Evolutionary conservation across 352 stramenopile genomes (phyloP).

Genomic region (Phytophthora ohioensis): DNA sequence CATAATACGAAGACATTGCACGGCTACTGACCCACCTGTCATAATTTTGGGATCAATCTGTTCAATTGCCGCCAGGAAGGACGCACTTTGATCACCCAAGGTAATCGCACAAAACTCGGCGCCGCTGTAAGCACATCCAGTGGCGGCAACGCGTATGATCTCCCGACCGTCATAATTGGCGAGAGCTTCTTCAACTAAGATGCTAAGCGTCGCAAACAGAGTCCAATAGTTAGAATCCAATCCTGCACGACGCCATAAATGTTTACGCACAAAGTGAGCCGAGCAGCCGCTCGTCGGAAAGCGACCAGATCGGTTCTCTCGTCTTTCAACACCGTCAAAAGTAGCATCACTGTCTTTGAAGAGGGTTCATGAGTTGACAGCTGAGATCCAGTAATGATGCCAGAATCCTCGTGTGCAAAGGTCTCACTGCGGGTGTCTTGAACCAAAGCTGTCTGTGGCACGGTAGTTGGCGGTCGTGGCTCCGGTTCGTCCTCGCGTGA

Average conservation of each 20-base stretch:
- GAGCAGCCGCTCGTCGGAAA: neutral
- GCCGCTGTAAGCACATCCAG: neutral
- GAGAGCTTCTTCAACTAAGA: neutral
- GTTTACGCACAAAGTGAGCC: neutral
- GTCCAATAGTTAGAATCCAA: neutral
- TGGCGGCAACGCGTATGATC: too few species aligned
- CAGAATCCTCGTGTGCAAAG: too few species aligned
- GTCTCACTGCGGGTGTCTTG: neutral
- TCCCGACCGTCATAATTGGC: neutral
- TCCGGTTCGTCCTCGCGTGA: slow-evolving; percentile 17
- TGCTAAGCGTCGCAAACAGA: neutral
- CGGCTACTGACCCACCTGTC: neutral
- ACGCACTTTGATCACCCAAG: neutral
- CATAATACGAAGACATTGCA: too few species aligned
- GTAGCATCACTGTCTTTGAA: neutral
- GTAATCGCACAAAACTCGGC: neutral
- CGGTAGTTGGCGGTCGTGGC: neutral
- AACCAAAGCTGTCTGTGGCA: neutral
- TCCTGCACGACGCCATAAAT: too few species aligned
- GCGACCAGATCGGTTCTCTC: neutral
- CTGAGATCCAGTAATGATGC: too few species aligned
- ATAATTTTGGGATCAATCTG: neutral
- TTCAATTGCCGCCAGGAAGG: neutral
- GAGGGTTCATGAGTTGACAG: neutral
- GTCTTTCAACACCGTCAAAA: neutral